phyloP scores from a whole-genome alignment of 176 grass and related monocot genomes.

The Triticum aestivum region DNA sequence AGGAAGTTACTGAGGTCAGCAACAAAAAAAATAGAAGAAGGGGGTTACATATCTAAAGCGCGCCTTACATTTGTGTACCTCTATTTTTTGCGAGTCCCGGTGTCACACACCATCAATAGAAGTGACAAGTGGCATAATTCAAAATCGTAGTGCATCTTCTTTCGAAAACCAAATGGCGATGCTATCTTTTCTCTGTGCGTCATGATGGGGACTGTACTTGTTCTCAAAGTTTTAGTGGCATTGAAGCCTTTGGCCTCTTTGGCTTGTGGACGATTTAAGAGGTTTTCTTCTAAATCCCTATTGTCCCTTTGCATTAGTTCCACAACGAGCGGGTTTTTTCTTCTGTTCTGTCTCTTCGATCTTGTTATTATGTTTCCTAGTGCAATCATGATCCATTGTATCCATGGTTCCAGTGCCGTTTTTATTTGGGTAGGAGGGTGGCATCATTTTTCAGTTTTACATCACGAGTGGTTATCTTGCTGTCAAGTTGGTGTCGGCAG shows the following conservation, averaged over 20 bases:
- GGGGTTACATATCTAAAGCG: too few species aligned
- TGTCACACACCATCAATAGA: neutral
- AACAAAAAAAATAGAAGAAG: too few species aligned
- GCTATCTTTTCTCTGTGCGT: too few species aligned
- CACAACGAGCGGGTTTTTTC: neutral
- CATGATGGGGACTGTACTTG: too few species aligned
- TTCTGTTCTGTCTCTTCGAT: neutral
- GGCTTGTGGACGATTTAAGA: neutral
- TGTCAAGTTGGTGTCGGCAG: neutral
- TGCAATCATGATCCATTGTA: too few species aligned
- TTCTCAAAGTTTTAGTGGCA: neutral
- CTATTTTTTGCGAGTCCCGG: neutral
- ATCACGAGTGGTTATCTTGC: neutral
- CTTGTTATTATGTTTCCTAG: neutral
- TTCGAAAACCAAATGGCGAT: too few species aligned
- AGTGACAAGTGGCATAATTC: neutral
- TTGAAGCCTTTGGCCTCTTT: neutral
- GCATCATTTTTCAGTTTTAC: neutral
- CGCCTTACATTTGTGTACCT: neutral
- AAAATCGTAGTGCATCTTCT: too few species aligned
- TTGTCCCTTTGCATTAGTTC: neutral
- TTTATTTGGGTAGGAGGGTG: conserved; percentile 9
- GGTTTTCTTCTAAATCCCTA: neutral
- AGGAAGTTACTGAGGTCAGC: too few species aligned
- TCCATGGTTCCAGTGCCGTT: too few species aligned